Conservation (phyloP, 192 early-diverging fungal genomes). For the Allomyces arbusculus region DNA sequence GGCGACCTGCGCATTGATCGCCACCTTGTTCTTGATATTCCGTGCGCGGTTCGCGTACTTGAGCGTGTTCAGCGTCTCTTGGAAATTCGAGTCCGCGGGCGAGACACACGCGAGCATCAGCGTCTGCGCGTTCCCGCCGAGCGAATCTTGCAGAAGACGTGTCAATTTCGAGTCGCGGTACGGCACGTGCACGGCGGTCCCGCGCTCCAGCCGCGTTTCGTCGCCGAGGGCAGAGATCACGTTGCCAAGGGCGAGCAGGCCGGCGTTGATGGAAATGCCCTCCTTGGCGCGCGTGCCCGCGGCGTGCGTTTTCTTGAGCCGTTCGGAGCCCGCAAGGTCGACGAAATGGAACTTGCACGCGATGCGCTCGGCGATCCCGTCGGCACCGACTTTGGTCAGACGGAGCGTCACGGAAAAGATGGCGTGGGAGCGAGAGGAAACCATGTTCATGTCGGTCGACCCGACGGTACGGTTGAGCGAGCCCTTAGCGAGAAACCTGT, state of each 20-base stretch:
- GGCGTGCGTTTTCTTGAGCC: slow-evolving; percentile 80
- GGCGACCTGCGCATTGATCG: slow-evolving; percentile 52
- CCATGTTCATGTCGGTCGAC: slow-evolving; percentile 93
- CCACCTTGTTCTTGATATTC: slow-evolving; percentile 81
- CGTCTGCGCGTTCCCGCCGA: slow-evolving; percentile 86
- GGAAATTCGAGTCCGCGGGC: slow-evolving; percentile 61
- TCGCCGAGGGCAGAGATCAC: slow-evolving; percentile 92
- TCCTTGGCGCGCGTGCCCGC: slow-evolving; percentile 84
- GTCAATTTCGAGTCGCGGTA: slow-evolving; percentile 96
- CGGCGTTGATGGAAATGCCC: slow-evolving; percentile 93
- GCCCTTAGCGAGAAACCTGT: slow-evolving; percentile 38
- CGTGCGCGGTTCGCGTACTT: slow-evolving; percentile 89
- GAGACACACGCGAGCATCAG: slow-evolving; percentile 91
- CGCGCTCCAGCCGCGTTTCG: slow-evolving; percentile 2
- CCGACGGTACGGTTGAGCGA: slow-evolving; percentile 64
- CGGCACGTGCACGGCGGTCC: slow-evolving; percentile 50
- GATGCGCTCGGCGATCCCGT: slow-evolving; percentile 28
- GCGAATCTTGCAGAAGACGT: slow-evolving; percentile 78
- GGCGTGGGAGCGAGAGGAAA: slow-evolving; percentile 89
- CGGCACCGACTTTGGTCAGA: slow-evolving; percentile 9
- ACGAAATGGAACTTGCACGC: slow-evolving; percentile 95
- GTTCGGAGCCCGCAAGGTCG: slow-evolving; percentile 91
- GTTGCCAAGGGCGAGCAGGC: slow-evolving; percentile 85
- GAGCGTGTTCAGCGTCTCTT: slow-evolving; percentile 86
- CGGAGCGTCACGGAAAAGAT: slow-evolving; percentile 80